phyloP scores from a whole-genome alignment of 768 basidiomycete genomes.

The Lactarius indigo region DNA sequence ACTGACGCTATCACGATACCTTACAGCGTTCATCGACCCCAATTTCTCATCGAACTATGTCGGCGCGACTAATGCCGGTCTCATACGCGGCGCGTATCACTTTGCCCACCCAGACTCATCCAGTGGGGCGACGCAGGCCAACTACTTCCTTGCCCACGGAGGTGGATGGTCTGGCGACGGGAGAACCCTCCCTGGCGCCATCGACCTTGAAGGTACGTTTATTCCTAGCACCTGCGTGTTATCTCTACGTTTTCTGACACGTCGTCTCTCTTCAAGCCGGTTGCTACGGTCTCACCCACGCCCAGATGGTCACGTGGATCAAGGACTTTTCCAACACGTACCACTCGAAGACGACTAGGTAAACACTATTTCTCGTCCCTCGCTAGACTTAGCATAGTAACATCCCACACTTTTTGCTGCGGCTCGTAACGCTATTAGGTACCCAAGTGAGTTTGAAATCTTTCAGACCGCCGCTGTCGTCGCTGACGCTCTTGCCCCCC shows the following conservation, averaged over 20 bases:
- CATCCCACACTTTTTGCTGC: constrained; percentile 26
- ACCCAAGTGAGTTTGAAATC: constrained; percentile 35
- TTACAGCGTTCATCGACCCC: constrained; percentile 39
- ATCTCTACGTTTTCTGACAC: neutral
- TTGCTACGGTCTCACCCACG: constrained; percentile 52
- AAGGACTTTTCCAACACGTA: constrained; percentile 56
- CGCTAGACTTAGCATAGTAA: neutral
- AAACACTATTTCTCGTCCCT: constrained; percentile 16
- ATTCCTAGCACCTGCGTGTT: too few relatives aligned
- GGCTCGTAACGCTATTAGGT: constrained; percentile 26
- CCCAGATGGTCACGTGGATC: constrained; percentile 61
- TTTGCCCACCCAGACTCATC: constrained; percentile 54
- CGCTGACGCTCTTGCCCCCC: neutral
- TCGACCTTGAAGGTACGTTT: constrained; percentile 10
- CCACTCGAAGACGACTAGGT: constrained; percentile 45
- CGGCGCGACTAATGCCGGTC: constrained; percentile 51
- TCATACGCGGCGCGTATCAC: constrained; percentile 61
- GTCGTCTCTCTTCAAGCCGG: constrained; percentile 37
- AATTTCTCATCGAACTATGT: constrained; percentile 49
- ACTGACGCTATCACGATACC: neutral
- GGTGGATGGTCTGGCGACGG: constrained; percentile 8
- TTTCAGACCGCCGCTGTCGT: neutral
- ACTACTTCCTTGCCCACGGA: constrained; percentile 50
- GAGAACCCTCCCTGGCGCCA: constrained; percentile 1
- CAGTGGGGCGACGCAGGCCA: constrained; percentile 56